Conservation (phyloP, 2,329 filamentous ascomycete genomes). For the Pseudofabraea citricarpa region DNA sequence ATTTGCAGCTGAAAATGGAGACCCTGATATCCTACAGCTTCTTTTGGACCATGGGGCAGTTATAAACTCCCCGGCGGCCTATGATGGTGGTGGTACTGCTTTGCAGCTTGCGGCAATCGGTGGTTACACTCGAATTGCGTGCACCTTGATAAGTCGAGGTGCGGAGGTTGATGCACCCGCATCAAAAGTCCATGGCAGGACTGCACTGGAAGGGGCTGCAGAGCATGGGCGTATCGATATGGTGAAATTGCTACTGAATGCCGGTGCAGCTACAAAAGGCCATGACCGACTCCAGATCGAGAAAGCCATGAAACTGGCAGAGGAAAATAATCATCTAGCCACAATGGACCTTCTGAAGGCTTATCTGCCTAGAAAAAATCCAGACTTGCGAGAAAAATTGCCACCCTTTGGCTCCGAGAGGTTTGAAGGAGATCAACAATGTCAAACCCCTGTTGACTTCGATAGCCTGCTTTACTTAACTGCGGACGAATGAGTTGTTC, state of each 20-base stretch:
- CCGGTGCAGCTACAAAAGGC: slow-evolving; percentile 6
- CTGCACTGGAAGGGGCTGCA: slow-evolving; percentile 23
- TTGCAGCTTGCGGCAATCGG: not conserved
- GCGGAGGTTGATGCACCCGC: slow-evolving; percentile 6
- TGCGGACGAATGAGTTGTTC: too few relatives aligned
- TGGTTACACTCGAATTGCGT: not conserved
- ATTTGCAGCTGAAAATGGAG: not conserved
- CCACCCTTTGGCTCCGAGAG: too few relatives aligned
- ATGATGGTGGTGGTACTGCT: not conserved
- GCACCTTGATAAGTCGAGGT: not conserved
- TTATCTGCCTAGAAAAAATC: too few relatives aligned
- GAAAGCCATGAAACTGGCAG: not conserved
- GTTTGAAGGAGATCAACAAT: too few relatives aligned
- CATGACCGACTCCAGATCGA: not conserved
- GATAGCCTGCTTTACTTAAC: too few relatives aligned
- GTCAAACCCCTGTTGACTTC: too few relatives aligned
- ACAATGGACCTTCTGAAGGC: too few relatives aligned
- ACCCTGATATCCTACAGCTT: not conserved
- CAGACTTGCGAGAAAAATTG: too few relatives aligned
- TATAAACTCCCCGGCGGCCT: not conserved
- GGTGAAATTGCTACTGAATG: slow-evolving; percentile 20
- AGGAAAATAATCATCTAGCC: not conserved
- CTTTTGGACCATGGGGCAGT: not conserved
- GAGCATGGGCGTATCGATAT: slow-evolving; percentile 24
- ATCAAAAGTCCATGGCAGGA: slow-evolving; percentile 1